These are phyloP conservation scores for Gracilaria caudata DNA, from an alignment of 23 red algal genomes.

Conservation along the genomic window DNA sequence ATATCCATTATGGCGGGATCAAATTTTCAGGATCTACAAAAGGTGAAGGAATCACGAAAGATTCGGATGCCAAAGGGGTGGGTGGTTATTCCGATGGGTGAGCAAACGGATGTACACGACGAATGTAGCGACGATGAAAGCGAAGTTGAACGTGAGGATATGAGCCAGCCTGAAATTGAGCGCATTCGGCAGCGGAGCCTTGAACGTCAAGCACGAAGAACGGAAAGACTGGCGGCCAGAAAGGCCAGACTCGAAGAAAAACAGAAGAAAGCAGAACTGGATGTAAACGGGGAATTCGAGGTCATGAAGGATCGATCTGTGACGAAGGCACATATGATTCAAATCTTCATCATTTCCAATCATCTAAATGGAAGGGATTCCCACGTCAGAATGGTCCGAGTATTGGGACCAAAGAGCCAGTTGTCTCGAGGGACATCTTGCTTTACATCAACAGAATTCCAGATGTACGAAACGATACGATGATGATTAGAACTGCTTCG, in stretches of 20 bases:
- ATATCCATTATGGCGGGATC: constrained; percentile 64
- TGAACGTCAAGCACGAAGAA: constrained; percentile 5
- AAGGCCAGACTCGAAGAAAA: constrained; percentile 21
- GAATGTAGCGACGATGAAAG: constrained; percentile 50
- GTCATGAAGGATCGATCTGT: constrained; percentile 46
- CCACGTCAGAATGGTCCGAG: constrained; percentile 66
- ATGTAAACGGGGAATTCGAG: constrained; percentile 38
- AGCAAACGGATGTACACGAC: constrained; percentile 24
- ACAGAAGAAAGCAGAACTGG: constrained; percentile 11
- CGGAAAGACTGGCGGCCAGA: background rate
- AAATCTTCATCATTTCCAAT: constrained; percentile 70
- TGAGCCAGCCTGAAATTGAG: constrained; percentile 1
- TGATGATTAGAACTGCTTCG: background rate
- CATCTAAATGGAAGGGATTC: constrained; percentile 84
- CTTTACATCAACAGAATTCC: constrained; percentile 62
- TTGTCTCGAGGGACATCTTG: background rate
- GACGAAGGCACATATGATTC: constrained; percentile 59
- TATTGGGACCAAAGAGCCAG: constrained; percentile 57
- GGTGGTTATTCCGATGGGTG: constrained; percentile 71
- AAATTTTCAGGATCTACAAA: constrained; percentile 65
- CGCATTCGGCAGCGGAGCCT: background rate
- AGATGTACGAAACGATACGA: constrained; percentile 54
- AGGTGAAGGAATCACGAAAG: constrained; percentile 44
- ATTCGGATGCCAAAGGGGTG: constrained; percentile 69
- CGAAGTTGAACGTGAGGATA: constrained; percentile 41